These are phyloP conservation scores for Didymella segeticola DNA, from an alignment of 2,329 filamentous ascomycete genomes.

Conservation along the genomic window DNA sequence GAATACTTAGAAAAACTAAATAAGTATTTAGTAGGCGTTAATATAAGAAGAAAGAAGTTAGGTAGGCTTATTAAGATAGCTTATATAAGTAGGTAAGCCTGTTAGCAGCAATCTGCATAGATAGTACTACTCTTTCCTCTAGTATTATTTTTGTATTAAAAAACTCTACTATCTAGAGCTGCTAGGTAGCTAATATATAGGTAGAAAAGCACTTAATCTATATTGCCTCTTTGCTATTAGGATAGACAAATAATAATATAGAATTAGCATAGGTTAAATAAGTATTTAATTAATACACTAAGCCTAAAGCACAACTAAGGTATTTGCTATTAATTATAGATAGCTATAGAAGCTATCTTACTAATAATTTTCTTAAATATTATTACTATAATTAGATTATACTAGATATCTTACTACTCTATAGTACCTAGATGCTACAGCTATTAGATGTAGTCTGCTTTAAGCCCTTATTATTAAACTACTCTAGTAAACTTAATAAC, in stretches of 20 bases:
- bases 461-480: neutral
- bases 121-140: neutral
- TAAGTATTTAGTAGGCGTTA: neutral
- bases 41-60: neutral
- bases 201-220: conserved; percentile 4
- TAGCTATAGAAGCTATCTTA: conserved; percentile 33
- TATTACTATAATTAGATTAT: conserved; percentile 46
- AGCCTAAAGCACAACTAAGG: neutral
- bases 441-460: neutral
- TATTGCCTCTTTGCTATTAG: conserved; percentile 20
- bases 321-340: conserved; percentile 17
- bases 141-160: neutral
- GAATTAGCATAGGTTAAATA: neutral
- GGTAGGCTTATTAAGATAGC: neutral
- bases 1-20: neutral
- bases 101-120: neutral
- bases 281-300: neutral
- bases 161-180: neutral
- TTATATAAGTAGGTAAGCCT: neutral
- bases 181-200: conserved; percentile 8
- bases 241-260: conserved; percentile 14
- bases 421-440: neutral
- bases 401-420: neutral
- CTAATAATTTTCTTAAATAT: conserved; percentile 44
- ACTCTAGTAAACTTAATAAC: neutral